These are phyloP conservation scores for Trichoderma oligosporum DNA, from an alignment of 2,329 filamentous ascomycete species.

Conservation along the genomic window DNA sequence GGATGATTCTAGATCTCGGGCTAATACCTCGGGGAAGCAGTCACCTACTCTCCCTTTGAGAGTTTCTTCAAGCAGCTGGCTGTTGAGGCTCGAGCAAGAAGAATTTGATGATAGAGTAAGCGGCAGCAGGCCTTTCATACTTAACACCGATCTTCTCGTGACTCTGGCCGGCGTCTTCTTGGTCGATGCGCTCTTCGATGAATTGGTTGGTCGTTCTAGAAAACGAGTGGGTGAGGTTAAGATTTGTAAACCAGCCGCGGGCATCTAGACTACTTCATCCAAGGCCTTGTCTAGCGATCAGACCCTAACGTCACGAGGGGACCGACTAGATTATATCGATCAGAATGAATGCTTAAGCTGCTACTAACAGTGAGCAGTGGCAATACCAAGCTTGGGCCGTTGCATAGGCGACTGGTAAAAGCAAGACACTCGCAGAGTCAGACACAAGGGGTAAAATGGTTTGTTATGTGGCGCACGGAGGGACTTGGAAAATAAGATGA, in stretches of 20 bases:
- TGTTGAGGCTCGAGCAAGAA: constrained; percentile 27
- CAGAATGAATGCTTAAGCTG: not conserved
- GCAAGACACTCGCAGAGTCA: constrained; percentile 17
- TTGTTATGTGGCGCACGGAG: constrained; percentile 1
- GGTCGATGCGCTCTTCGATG: constrained; percentile 17
- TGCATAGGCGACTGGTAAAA: constrained; percentile 3
- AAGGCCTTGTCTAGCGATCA: not conserved
- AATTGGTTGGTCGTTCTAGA: constrained; percentile 13
- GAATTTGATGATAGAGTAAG: constrained; percentile 32
- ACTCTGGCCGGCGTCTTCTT: constrained; percentile 23
- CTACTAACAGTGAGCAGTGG: constrained; percentile 1
- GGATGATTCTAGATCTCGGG: constrained; percentile 50
- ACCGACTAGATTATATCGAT: not conserved
- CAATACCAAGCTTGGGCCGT: constrained; percentile 1
- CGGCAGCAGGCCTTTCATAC: constrained; percentile 39
- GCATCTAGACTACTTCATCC: constrained; percentile 12
- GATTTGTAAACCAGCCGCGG: constrained; percentile 6
- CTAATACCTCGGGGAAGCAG: constrained; percentile 56
- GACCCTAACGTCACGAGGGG: not conserved
- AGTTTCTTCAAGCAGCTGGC: constrained; percentile 24
- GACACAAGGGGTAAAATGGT: constrained; percentile 12
- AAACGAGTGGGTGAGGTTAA: constrained; percentile 10
- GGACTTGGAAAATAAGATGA: not conserved
- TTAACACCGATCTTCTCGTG: constrained; percentile 36
- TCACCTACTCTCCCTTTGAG: constrained; percentile 35